phyloP scores from a whole-genome alignment of 805 yeast species.

The Saccharomycopsis sp. region DNA sequence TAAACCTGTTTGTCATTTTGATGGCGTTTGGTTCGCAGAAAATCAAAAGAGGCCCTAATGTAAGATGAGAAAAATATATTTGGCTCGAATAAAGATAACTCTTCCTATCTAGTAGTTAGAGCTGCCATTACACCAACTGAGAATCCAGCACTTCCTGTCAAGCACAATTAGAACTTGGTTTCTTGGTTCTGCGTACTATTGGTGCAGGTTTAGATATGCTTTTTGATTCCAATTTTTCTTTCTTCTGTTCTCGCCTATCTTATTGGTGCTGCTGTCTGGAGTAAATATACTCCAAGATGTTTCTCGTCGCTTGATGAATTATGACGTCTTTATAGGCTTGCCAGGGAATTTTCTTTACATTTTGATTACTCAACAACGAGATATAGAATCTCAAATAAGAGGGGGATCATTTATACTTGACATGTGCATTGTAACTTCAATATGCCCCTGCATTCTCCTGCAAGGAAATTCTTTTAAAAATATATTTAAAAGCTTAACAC shows the following conservation, averaged over 20 bases:
- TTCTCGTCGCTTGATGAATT: too few relatives aligned
- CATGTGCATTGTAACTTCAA: too few relatives aligned
- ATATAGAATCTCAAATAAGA: too few relatives aligned
- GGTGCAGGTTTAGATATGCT: conserved; percentile 52
- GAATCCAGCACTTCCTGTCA: conserved; percentile 40
- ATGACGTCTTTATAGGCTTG: conserved; percentile 25
- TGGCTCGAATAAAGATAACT: conserved; percentile 21
- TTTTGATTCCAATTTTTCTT: conserved; percentile 32
- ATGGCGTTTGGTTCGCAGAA: too few relatives aligned
- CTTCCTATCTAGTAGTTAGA: conserved; percentile 52
- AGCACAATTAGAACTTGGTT: conserved; percentile 52
- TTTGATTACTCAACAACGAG: too few relatives aligned
- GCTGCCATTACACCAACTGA: conserved; percentile 48
- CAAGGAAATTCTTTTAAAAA: too few relatives aligned
- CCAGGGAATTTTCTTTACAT: conserved; percentile 27
- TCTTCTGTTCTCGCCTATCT: conserved; percentile 49
- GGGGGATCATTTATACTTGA: too few relatives aligned
- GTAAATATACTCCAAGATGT: conserved; percentile 31
- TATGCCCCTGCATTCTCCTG: too few relatives aligned
- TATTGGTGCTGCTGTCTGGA: conserved; percentile 39
- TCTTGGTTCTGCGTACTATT: conserved; percentile 39
- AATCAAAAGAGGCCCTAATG: conserved; percentile 1
- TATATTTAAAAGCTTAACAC: too few relatives aligned
- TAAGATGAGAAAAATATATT: conserved; percentile 4
- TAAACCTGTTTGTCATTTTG: too few relatives aligned